These are phyloP conservation scores for Lablab purpureus DNA, from an alignment of 306 rosid species.

Conservation along the genomic window DNA sequence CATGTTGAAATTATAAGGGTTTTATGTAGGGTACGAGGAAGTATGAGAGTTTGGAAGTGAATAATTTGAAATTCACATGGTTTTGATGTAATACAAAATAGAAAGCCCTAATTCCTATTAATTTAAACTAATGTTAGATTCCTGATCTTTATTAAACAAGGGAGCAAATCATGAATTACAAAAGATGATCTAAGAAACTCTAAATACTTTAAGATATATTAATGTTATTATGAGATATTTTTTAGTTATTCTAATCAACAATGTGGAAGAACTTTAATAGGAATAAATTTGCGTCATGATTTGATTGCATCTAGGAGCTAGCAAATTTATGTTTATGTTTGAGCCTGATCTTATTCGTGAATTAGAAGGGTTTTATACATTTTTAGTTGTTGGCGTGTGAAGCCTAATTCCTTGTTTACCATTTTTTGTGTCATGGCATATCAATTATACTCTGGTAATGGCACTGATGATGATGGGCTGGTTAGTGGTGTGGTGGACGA, in stretches of 20 bases:
- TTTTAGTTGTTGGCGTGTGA: neutral
- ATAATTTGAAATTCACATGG: neutral
- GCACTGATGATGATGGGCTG: constrained; percentile 9
- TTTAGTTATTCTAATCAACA: neutral
- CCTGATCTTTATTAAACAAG: neutral
- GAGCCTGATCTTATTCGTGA: neutral
- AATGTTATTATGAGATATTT: neutral
- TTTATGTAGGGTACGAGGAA: neutral
- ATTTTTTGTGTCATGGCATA: neutral
- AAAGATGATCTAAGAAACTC: neutral
- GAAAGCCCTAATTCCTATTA: neutral
- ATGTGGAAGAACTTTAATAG: neutral
- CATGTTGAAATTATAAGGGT: neutral
- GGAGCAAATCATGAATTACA: neutral
- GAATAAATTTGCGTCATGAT: neutral
- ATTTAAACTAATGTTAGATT: neutral
- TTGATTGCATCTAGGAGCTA: neutral
- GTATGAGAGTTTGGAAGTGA: neutral
- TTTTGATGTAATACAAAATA: neutral
- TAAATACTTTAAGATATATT: neutral
- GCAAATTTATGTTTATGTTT: neutral
- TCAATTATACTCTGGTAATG: constrained; percentile 5
- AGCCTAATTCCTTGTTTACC: neutral
- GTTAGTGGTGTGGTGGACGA: neutral
- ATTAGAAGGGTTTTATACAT: neutral